phyloP scores from a whole-genome alignment of 495 filamentous ascomycete species.

The Viridothelium virens region DNA sequence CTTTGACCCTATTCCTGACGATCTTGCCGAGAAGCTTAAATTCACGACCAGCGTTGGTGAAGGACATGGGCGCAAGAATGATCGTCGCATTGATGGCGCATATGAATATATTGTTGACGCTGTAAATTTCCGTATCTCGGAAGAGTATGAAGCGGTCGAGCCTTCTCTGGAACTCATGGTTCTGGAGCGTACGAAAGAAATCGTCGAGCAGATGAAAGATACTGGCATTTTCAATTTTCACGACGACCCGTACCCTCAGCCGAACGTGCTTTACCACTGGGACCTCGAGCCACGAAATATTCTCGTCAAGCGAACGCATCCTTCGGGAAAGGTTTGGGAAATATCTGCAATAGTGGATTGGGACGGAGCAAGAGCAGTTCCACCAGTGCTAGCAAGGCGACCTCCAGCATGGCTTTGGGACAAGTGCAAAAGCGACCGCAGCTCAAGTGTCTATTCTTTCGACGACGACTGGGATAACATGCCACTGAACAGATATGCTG shows the following conservation, averaged over 20 bases:
- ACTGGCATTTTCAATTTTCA: background rate
- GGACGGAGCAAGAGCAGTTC: background rate
- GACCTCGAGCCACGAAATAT: slow-evolving; percentile 2
- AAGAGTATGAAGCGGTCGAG: background rate
- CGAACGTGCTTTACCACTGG: slow-evolving; percentile 3
- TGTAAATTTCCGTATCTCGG: background rate
- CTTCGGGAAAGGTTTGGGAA: background rate
- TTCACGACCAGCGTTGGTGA: background rate
- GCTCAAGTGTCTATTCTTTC: background rate
- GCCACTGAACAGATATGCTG: background rate
- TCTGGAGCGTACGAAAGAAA: background rate
- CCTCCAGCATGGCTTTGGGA: slow-evolving; percentile 8
- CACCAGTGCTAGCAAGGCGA: background rate
- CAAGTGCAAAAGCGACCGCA: background rate
- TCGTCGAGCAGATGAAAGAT: background rate
- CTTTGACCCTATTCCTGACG: background rate
- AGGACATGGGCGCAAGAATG: background rate
- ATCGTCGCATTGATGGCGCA: background rate
- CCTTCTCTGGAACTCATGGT: background rate
- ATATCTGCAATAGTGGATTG: slow-evolving; percentile 1
- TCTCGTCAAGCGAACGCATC: background rate
- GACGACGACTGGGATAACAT: background rate
- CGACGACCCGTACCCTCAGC: background rate
- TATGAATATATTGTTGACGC: background rate
- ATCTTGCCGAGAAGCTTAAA: background rate